Base-by-base conservation (phyloP, 805 yeast species). In the Barnettozyma wickerhamii region DNA sequence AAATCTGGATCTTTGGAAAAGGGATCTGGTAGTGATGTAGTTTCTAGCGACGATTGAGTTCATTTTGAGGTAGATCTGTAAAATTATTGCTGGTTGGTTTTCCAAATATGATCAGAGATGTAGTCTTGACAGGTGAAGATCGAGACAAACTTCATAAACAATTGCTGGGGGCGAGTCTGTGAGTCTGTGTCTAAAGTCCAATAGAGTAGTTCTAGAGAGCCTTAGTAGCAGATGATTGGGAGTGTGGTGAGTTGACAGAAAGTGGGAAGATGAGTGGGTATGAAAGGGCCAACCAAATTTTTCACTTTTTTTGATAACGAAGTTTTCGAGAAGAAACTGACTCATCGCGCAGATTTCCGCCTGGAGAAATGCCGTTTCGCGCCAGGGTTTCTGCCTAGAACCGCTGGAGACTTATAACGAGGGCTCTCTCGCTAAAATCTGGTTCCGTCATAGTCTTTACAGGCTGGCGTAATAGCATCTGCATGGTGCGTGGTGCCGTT, bases 101-200 rank as follows among this genome's bases (percentile, higher is more conserved):
- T 72, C 77, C 77, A 72, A 59, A 73, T 65, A 62, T 71, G 76
- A 60, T 72, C 74, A 51, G 73, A 66, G 45, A 69, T 59, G 60
- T 69, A 69, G 67, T 69, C 74, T 62, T 68, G 69, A 53, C 72
- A 66, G 50, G 73, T 69, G 53, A 51, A 55, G 35, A 53, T 52
- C 19, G 59, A 43, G 30, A 43, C 38, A 40, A 55, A 51, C 47
- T 47, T 55, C 60, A 56, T 56, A 56, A 56, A 34, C 37, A 32
- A 23, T 26, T 30, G 30, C 33, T 19, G 32, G 10, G 21, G 24
- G 7, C 19, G 30, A 10, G 19, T 10, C 19, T 19, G 17, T 12
- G 9, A 7, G 20, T 14, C 14, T n/a, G 19, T 7, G 21, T 17
- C n/a, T 19, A 28, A 20, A 35, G 38, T n/a, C n/a, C 38, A 28